A percentile compares a stretch with the other conserved stretches of the same genome.
Conservation (phyloP, 2,329 filamentous ascomycete species). For the Claviceps sp. region DNA sequence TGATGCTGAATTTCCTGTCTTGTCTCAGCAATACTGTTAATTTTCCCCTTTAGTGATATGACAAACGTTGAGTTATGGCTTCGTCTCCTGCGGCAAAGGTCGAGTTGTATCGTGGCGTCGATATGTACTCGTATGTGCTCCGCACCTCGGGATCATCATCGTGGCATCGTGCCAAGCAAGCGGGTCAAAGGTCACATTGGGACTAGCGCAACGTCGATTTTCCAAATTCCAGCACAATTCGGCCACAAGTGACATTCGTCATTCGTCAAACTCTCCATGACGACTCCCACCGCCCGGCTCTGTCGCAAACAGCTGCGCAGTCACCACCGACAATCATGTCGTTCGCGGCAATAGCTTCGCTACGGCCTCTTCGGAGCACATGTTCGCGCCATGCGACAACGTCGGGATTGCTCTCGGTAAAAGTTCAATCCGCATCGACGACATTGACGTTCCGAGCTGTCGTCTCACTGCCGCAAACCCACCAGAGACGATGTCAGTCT, state of each 20-base stretch:
- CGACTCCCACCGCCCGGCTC: not conserved
- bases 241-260: not conserved
- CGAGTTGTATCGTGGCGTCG: not conserved
- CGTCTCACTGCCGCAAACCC: constrained; percentile 13
- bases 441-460: constrained; percentile 17
- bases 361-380: constrained; percentile 18
- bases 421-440: constrained; percentile 16
- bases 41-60: not conserved
- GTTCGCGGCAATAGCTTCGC: constrained; percentile 19
- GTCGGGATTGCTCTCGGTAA: constrained; percentile 19
- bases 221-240: not conserved
- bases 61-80: not conserved
- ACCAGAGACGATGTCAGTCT: constrained; percentile 17
- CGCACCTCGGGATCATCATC: constrained; percentile 4
- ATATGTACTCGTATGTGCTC: not conserved
- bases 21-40: not conserved
- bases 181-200: constrained; percentile 9
- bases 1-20: constrained; percentile 13
- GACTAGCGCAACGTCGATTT: constrained; percentile 3
- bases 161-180: not conserved
- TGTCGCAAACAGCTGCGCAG: not conserved
- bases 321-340: constrained; percentile 15
- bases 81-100: not conserved
- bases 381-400: constrained; percentile 16
- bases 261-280: no score